Evolutionary conservation across 2,329 filamentous ascomycete species (phyloP), one percentile per base, ranked within the genome.

Genomic region (Amauroascus niger): DNA sequence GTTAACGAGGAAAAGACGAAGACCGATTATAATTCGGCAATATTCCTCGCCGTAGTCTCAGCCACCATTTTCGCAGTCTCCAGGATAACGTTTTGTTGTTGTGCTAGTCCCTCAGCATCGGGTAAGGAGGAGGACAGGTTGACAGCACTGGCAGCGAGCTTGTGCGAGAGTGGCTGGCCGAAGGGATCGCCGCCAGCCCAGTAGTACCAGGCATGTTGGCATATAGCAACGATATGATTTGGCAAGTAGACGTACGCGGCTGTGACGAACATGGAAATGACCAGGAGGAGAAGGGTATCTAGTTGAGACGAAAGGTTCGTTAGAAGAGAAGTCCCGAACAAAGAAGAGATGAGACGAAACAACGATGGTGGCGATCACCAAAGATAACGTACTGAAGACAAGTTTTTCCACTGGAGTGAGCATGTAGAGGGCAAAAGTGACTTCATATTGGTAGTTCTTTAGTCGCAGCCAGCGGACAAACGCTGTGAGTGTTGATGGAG

Each of bases 401-500:
- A 95, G 91, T 71, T 95, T 95, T 76, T 98, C 93, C 50, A 86
- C 89, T 1, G 89, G 86, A 35, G 90, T 96, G 63, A 96, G 85
- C 87, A 98, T 97, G 78, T 98, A 97, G 24, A 97, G 80, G 57
- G 87, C 86, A 72, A 94, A 93, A 11, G 91, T 96, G 69, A 97
- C 91, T 75, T 98, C 93, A 69, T 97, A 89, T 76, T 97, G 93
- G 77, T 97, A 96, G 69, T 90, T 84, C 79, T 98, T 98, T 71
- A 90, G 81, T 71, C 89, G 84, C 61, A 97, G 78, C 88, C 90
- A 96, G 70, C 84, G 83, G 60, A 87, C 80, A 63, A 94, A 67
- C 30, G 72, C 71, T 24, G 76, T 74, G 9, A 79, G 71, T 57
- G 66, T 49, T 60, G 58, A 68, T 37, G 64, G 67, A 67, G 22